Conservation (phyloP, 1,284 basidiomycete species). For the Microbotryum silenes-acaulis region DNA sequence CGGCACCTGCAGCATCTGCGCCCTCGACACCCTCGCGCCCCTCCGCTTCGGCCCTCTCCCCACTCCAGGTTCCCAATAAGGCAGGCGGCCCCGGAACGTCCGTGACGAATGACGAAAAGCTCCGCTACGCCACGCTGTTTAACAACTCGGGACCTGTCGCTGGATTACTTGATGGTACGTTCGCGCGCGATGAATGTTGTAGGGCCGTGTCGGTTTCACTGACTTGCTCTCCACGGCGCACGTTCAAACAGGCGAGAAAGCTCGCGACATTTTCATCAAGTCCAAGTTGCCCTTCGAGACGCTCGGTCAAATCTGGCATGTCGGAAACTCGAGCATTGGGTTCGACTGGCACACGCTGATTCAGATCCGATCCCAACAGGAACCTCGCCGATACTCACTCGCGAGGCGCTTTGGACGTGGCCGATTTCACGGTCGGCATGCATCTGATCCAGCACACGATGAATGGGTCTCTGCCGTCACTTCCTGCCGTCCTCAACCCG, state of each 20-base stretch:
- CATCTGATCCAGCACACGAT: slow-evolving; percentile 62
- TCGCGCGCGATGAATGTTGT: neutral
- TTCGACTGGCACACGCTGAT: neutral
- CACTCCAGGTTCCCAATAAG: slow-evolving; percentile 1
- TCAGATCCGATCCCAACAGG: slow-evolving; percentile 47
- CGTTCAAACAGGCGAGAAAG: slow-evolving; percentile 62
- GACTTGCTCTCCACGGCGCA: neutral
- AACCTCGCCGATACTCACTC: slow-evolving; percentile 89
- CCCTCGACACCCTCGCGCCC: slow-evolving; percentile 15
- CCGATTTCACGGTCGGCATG: slow-evolving; percentile 96
- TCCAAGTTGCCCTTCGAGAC: slow-evolving; percentile 83
- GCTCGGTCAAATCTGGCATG: slow-evolving; percentile 87
- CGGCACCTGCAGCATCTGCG: slow-evolving; percentile 43
- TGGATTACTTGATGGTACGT: slow-evolving; percentile 65
- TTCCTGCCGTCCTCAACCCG: slow-evolving; percentile 75
- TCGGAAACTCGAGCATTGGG: neutral
- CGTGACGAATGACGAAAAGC: slow-evolving; percentile 65
- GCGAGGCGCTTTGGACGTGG: slow-evolving; percentile 77
- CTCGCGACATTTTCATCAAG: slow-evolving; percentile 85
- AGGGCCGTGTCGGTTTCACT: neutral
- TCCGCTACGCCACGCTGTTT: slow-evolving; percentile 75
- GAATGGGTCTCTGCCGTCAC: slow-evolving; percentile 63
- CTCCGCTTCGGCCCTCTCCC: slow-evolving; percentile 6
- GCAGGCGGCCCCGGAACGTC: slow-evolving; percentile 6
- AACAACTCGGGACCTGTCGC: slow-evolving; percentile 61